Evolutionary conservation across 179 eudicot species (phyloP).

Genomic region (Beta lomatogona): DNA sequence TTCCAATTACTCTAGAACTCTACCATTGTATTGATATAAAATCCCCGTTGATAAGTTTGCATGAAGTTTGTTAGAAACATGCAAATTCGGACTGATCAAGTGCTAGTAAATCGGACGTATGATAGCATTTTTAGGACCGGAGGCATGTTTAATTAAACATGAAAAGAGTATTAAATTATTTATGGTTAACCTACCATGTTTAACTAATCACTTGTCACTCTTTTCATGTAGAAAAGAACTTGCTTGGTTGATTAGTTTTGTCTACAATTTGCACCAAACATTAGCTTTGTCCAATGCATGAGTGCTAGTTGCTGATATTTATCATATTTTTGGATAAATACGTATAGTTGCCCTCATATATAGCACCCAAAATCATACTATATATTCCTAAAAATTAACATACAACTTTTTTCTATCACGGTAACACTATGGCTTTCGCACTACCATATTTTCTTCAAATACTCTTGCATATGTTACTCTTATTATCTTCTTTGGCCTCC

Average conservation of each 20-base stretch:
- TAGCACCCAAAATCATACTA: neutral
- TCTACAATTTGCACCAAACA: too few relatives aligned
- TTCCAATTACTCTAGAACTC: too few relatives aligned
- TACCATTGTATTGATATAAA: neutral
- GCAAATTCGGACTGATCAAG: neutral
- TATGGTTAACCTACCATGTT: neutral
- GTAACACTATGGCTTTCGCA: conserved; percentile 16
- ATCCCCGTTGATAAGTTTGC: neutral
- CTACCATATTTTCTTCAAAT: neutral
- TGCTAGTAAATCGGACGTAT: neutral
- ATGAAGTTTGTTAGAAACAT: neutral
- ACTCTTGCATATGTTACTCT: conserved; percentile 22
- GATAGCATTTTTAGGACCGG: neutral
- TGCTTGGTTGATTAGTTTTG: neutral
- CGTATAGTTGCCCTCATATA: too few relatives aligned
- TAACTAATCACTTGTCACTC: neutral
- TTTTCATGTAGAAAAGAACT: neutral
- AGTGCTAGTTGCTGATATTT: neutral
- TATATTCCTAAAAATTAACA: neutral
- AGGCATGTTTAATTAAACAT: neutral
- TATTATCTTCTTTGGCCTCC: conserved; percentile 14
- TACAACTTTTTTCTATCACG: neutral
- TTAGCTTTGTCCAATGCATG: too few relatives aligned
- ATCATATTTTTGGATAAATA: too few relatives aligned
- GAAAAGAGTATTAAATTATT: neutral